Evolutionary conservation across 2,329 filamentous ascomycete species (phyloP), one percentile per base, ranked within the genome.

Genomic region (Scedosporium minutisporum): DNA sequence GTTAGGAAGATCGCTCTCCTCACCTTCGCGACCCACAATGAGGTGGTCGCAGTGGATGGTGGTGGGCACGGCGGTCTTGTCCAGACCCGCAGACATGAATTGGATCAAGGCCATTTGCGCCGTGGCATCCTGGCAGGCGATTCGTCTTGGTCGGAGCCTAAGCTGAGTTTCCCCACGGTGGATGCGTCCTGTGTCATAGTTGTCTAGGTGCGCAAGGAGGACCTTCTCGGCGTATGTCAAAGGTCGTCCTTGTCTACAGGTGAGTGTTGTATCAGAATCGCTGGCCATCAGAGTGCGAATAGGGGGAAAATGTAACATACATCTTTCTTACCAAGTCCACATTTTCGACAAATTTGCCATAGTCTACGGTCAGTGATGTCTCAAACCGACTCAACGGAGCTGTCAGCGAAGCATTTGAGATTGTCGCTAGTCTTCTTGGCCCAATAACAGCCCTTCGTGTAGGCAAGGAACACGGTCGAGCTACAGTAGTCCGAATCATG

Each of bases 31-130:
- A 65, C 93, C 95, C 84, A 97, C 93, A 77, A 99, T 99, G 84
- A 99, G 87, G 81, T 99, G 95, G 78, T 99, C 95, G 76, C 95
- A 97, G 86, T 99, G 95, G 67, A 99, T 93, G 60, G 93, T 97
- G 71, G 89, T 87, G 60, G 95, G 95, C 72, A 96, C 97, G 66
- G 93, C 93, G 65, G 97, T 95, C 25, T 89, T 87, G 68, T 91
- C 90, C 91, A 99, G 93, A 76, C 93, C 93, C 65, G 95, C 93
- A 63, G 91, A 96, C 93, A 99, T 99, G 86, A 99, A 99, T 82
- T 99, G 95, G 65, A 99, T 85, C 69, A 99, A 96, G 67, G 95
- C 95, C 95, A 99, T 99, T 85, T 99, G 95, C 67, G 95, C 95
- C 65, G 95, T 97, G 75, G 95, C 95, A 85, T 99, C 95, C 83